Percentiles rank a stretch among this genome's conserved stretches.
These are phyloP conservation scores for Globisporangium spinosum DNA, from an alignment of 352 stramenopile genomes.

Conservation along the genomic window DNA sequence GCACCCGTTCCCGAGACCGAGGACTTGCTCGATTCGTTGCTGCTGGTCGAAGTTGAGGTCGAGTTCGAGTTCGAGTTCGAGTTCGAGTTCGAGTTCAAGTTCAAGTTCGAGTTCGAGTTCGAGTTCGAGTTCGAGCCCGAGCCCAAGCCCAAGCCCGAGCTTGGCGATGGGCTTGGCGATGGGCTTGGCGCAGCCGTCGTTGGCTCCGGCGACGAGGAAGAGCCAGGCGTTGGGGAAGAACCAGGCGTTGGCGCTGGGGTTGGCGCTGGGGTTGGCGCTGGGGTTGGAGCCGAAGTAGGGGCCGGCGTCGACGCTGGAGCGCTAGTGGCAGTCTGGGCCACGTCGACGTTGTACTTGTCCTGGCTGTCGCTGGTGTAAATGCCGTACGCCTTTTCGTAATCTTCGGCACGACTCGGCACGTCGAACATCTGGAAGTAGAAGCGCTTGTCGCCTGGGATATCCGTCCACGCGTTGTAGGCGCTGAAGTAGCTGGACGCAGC, in stretches of 20 bases:
- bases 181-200: background rate
- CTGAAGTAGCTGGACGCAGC: slow-evolving; percentile 46
- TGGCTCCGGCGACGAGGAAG: background rate
- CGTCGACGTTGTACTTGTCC: slow-evolving; percentile 47
- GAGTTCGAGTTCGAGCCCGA: slow-evolving; percentile 9
- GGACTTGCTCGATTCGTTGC: slow-evolving; percentile 1
- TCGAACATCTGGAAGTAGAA: slow-evolving; percentile 83
- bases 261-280: background rate
- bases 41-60: background rate
- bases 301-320: background rate
- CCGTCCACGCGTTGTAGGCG: slow-evolving; percentile 61
- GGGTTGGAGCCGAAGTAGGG: background rate
- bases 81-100: slow-evolving; percentile 9
- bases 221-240: slow-evolving; percentile 1
- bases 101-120: background rate
- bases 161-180: no score
- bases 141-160: no score
- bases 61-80: slow-evolving; percentile 7
- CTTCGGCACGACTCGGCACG: slow-evolving; percentile 31
- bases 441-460: slow-evolving; percentile 41
- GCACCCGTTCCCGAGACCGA: slow-evolving; percentile 1
- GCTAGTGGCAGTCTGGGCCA: background rate
- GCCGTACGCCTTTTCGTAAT: slow-evolving; percentile 51
- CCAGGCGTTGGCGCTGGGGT: background rate
- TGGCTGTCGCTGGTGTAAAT: slow-evolving; percentile 37